These are phyloP conservation scores for Wickerhamomyces sp. DNA, from an alignment of 1,139 yeast species.

Conservation along the genomic window DNA sequence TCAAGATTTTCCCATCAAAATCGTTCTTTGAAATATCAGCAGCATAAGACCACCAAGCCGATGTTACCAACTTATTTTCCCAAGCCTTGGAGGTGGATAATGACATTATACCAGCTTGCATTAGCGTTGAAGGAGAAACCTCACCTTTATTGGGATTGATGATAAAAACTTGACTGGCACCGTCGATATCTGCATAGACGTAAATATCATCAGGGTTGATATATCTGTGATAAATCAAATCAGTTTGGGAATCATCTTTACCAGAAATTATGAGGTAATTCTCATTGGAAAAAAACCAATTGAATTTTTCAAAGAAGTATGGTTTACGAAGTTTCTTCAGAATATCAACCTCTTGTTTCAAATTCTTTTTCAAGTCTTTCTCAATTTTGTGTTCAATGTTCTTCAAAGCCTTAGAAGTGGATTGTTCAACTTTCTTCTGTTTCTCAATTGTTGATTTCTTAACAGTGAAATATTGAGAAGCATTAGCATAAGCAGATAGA, in stretches of 20 bases:
- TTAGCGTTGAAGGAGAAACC: slow-evolving; percentile 75
- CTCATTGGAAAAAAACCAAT: slow-evolving; percentile 88
- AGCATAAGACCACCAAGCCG: slow-evolving; percentile 81
- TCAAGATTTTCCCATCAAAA: slow-evolving; percentile 54
- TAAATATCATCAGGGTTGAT: slow-evolving; percentile 66
- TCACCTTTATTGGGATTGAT: slow-evolving; percentile 56
- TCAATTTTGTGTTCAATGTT: slow-evolving; percentile 79
- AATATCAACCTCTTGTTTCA: slow-evolving; percentile 60
- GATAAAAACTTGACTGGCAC: slow-evolving; percentile 70
- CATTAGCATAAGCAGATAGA: slow-evolving; percentile 83
- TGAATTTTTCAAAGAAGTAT: slow-evolving; percentile 90
- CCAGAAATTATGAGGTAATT: slow-evolving; percentile 88
- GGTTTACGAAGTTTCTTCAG: slow-evolving; percentile 66
- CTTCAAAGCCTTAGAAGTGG: slow-evolving; percentile 72
- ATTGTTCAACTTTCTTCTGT: slow-evolving; percentile 75
- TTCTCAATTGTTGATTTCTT: slow-evolving; percentile 75
- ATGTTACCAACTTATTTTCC: slow-evolving; percentile 75
- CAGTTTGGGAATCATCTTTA: slow-evolving; percentile 79
- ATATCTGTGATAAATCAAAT: slow-evolving; percentile 74
- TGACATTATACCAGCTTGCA: slow-evolving; percentile 86
- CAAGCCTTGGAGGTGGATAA: slow-evolving; percentile 85
- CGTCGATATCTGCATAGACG: slow-evolving; percentile 72
- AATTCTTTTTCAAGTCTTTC: slow-evolving; percentile 61
- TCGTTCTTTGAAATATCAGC: slow-evolving; percentile 64
- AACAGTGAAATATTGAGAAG: slow-evolving; percentile 77